Evolutionary conservation across 495 filamentous ascomycete species (phyloP), one percentile per base, ranked within the genome.

Genomic region (Pyrenopolyporus hunteri): DNA sequence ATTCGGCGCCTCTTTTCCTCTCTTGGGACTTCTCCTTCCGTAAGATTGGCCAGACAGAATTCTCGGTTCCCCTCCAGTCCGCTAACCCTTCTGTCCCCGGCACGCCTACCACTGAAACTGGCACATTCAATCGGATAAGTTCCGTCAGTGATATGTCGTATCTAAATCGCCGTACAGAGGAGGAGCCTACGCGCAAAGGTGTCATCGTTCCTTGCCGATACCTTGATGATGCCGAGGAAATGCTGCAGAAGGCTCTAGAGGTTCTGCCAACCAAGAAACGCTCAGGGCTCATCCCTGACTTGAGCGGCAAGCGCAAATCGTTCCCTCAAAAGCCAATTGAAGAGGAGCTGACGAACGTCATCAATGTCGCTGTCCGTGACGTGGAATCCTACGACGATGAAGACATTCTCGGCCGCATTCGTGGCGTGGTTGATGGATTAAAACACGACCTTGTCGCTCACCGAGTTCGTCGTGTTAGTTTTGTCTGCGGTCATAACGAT

Each of bases 71-170:
- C 2, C 59, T 92, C 14, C 85, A 87, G 63, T 89, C 88, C 6
- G 85, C 85, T 5, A 82, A 87, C 49, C 88, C 93, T 36, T 93
- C 92, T 0, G 88, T 92, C 1, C 95, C 94, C 1, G 86, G 89
- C 40, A 98, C 94, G 0, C 94, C 94, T 11, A 85, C 81, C 6
- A 82, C 87, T 61, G 73, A 74, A 48, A 69, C 78, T 32, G 80
- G 81, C 70, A 81, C 80, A 40, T 93, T 90, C 75, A 87, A 88
- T 76, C 84, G 92, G 31, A 88, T 98, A 66, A 86, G 85, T 74
- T 98, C 95, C 29, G 95, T 98, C 76, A 96, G 91, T 72, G 94
- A 98, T 73, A 92, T 98, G 89, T 89, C 91, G 6, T 95, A 93
- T 72, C 74, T 97, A 33, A 78, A 87, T 25, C 82, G 82, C 25